A percentile compares a stretch with the other conserved stretches of the same genome.
Evolutionary conservation across 176 grass and related monocot species (phyloP).

Genomic region (Thalia dealbata): DNA sequence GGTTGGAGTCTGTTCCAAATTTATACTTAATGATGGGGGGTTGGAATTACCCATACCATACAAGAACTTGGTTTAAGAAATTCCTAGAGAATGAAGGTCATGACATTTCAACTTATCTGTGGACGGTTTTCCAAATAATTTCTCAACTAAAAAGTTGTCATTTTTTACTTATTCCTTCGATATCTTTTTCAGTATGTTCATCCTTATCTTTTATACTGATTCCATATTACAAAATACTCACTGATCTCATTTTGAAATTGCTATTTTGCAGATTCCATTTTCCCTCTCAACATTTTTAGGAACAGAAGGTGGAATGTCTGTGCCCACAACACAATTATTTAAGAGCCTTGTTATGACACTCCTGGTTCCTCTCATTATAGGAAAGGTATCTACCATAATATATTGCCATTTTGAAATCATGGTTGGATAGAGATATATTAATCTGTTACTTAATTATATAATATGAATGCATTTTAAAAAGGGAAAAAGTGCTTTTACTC

Average conservation of each 20-base stretch:
- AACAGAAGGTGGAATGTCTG: constrained; percentile 49
- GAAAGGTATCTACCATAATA: constrained; percentile 8
- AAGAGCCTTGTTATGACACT: constrained; percentile 67
- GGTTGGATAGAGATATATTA: neutral
- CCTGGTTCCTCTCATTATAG: constrained; percentile 53
- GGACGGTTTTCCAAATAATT: neutral
- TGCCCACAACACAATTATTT: constrained; percentile 67
- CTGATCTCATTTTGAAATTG: neutral
- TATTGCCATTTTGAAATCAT: neutral
- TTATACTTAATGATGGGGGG: too few relatives aligned
- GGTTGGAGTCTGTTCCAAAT: too few relatives aligned
- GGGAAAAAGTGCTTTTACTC: neutral
- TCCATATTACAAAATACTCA: neutral
- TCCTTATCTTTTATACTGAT: constrained; percentile 8
- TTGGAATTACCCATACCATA: too few relatives aligned
- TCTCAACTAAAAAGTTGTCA: neutral
- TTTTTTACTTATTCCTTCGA: too few relatives aligned
- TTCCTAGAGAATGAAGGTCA: neutral
- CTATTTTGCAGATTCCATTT: constrained; percentile 52
- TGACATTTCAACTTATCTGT: neutral
- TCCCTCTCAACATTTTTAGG: constrained; percentile 76
- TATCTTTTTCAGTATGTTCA: neutral
- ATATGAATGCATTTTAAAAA: neutral
- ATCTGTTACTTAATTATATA: neutral
- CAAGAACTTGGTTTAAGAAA: too few relatives aligned